Conservation (phyloP, 2,329 filamentous ascomycete genomes). For the Xylaria sp. region DNA sequence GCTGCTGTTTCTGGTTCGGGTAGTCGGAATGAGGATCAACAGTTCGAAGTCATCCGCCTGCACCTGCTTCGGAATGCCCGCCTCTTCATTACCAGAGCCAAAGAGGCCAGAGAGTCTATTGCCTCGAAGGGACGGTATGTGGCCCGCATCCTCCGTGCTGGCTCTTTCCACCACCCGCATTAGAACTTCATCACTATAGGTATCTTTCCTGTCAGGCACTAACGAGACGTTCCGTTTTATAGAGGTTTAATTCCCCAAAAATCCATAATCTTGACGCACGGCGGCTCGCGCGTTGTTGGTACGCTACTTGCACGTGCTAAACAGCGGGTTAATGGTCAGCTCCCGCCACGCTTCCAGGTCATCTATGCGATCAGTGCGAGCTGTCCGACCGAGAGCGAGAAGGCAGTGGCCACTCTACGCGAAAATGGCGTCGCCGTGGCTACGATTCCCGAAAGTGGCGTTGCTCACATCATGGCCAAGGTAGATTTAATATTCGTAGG, state of each 20-base stretch:
- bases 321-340: slow-evolving; percentile 67
- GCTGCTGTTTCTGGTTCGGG: slow-evolving; percentile 41
- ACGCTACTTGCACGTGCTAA: slow-evolving; percentile 80
- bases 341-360: slow-evolving; percentile 75
- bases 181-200: not conserved
- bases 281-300: slow-evolving; percentile 85
- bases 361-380: slow-evolving; percentile 77
- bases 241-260: slow-evolving; percentile 82
- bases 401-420: slow-evolving; percentile 77
- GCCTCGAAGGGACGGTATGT: slow-evolving; percentile 71
- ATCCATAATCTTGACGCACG: slow-evolving; percentile 87
- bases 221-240: slow-evolving; percentile 1
- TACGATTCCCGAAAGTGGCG: slow-evolving; percentile 78
- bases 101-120: slow-evolving; percentile 85
- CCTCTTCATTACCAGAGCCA: slow-evolving; percentile 87
- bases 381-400: slow-evolving; percentile 70
- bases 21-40: slow-evolving; percentile 55
- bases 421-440: slow-evolving; percentile 83
- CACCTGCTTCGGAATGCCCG: slow-evolving; percentile 88
- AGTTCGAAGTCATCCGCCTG: slow-evolving; percentile 84
- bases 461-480: slow-evolving; percentile 81
- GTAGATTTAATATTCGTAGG: slow-evolving; percentile 76
- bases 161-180: not conserved
- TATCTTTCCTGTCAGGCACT: slow-evolving; percentile 5
- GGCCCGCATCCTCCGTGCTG: not conserved